Base-by-base conservation (phyloP, 1,139 yeast species). In the Scheffersomyces quercinus region DNA sequence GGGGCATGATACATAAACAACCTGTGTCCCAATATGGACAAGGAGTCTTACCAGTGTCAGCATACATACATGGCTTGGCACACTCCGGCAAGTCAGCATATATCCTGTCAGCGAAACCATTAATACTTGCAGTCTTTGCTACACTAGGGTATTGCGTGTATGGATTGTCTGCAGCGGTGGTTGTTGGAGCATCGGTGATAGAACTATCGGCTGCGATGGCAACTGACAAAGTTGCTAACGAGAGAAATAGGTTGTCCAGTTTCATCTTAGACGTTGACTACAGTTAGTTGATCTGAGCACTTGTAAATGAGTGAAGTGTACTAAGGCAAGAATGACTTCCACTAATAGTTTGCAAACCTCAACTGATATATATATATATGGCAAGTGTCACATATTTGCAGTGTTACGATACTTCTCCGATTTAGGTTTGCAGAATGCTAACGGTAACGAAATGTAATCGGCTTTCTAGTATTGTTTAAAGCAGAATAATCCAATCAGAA, bases 21-120 rank as follows among this genome's bases (percentile, higher is more conserved):
- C 79, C 79, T 34, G 78, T 67, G 52, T 73, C 77, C 77, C 77
- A 73, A 61, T 70, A 71, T 38, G 77, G 77, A 54, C 77, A 73
- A 35, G 72, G 73, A 11, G 71, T 68, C 39, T 52, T 51, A 9
- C 58, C 58, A 29, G 68, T 62, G 40, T 60, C 59, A 44, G 55
- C 45, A 12, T 11, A 31, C 35, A 31, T 31, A 65, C 81, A 75
- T 1, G 55, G 52, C 52, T 68, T 56, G 37, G 80, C 82, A 59
- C 82, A 77, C 3, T 57, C 48, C 29, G 81, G 80, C 33, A 73
- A 60, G 10, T 50, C 46, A 41, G 51, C 62, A 54, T 68, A 65
- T 44, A 77, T 70, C 38, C 72, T 73, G 59, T 77, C 82, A 44
- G 81, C 81, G 47, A 77, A 75, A n/a, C 82, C 82, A 52, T 77